Base-by-base conservation (phyloP, 1,284 basidiomycete genomes). In the Microbotryum intermedium region DNA sequence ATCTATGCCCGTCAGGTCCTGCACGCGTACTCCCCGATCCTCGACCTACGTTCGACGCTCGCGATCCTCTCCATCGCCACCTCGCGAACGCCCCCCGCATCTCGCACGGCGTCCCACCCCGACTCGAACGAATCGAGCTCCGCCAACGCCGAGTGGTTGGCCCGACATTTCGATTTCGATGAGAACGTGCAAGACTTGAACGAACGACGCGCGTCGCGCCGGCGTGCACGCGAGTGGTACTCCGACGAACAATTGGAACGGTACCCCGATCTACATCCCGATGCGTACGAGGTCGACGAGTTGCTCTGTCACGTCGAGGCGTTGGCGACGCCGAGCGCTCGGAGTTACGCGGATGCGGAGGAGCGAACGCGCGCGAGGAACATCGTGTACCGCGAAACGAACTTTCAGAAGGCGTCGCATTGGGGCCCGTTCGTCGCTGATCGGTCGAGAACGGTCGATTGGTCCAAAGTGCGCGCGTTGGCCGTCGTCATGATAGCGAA, bases 381-480 rank as follows among this genome's bases (percentile, higher is more conserved):
- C 28, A 58, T 57, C 48, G 65, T 64, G 25, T 66, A 66, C 53
- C 57, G 59, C 20, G 29, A 42, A 1, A n/a, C n/a, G 10, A 61
- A 61, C 30, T 59, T 46, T 28, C 20, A 25, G 0, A 25, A 42
- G 0, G 2, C 9, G 1, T 28, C 45, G 5, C 2, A 6, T 16
- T 66, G 46, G 23, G 65, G 65, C 1, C 65, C 65, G 4, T 58
- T 66, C 16, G 39, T 29, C 43, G 16, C n/a, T 16, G 59, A 66
- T 52, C 53, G 57, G 3, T 50, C 28, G 11, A 51, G 59, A 4
- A 23, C 21, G 11, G 55, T 66, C 44, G 57, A 64, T 50, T 64
- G 59, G 55, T 47, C 55, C 8, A 64, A 61, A 23, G 48, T 64
- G 44, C 57, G 57, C 28, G 58, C 65, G 16, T 23, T 66, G 20